Base-by-base conservation (phyloP, 768 basidiomycete species). In the Hypholoma sublateritium region DNA sequence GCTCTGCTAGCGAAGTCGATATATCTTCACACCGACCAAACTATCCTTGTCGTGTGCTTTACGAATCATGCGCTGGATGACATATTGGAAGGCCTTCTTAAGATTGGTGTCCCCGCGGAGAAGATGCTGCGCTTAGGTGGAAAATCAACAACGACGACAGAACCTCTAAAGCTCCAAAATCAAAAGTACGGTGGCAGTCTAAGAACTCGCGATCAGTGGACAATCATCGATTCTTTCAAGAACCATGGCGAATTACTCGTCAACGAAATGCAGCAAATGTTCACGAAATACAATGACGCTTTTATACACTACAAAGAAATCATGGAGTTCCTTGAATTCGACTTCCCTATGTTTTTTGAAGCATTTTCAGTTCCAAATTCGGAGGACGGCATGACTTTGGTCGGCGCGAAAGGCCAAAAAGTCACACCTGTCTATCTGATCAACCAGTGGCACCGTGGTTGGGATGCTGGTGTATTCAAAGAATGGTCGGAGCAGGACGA, bases 61-160 rank as follows among this genome's bases (percentile, higher is more conserved):
- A 90, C 88, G 1, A 90, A 90, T 56, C 88, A 90, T 44, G 88
- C 88, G 0, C 77, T 90, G 0, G 88, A 89, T 58, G 83, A 88
- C 50, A 85, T 90, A 53, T 74, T 90, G 4, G 80, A 82, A 21
- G 82, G 85, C 52, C 77, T 90, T 2, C 64, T 89, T 2, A 74
- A 77, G 17, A 83, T 84, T 28, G 86, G 84, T 0, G 87, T 90
- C 3, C 77, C 81, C 1, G 42, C 58, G 0, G 9, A 43, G 0
- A 73, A 67, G 28, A 81, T 90, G 51, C 80, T 88, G 32, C 80
- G 88, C 0, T 70, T 89, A 0, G 81, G 81, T 5, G 79, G 87
- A 9, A 87, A 87, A 58, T 78, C 80, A 0, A 83, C 80, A 3
- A 0, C 70, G 0, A 61, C 72, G 0, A 85, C 85, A 0, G 78